Evolutionary conservation across 31 red algal species (phyloP).

Genomic region (Endocladia muricata): DNA sequence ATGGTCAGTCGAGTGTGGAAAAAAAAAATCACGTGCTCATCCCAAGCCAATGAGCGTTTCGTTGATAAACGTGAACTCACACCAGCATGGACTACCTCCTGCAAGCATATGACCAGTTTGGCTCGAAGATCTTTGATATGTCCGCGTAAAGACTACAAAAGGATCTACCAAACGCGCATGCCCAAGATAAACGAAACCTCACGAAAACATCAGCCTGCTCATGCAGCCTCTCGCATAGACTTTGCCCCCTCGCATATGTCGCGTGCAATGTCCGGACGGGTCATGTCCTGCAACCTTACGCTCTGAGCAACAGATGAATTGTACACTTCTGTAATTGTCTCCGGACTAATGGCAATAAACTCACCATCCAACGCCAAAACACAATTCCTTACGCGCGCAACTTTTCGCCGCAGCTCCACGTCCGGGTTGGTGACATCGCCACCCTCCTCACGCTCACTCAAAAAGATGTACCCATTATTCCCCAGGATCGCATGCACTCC

Average conservation of each 20-base stretch:
- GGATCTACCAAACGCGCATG: no score
- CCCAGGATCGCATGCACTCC: conserved; percentile 84
- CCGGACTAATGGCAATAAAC: conserved; percentile 81
- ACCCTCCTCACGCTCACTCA: conserved; percentile 22
- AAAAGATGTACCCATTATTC: conserved; percentile 94
- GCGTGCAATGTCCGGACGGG: conserved; percentile 33
- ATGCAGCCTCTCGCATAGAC: conserved; percentile 29
- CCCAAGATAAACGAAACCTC: no score
- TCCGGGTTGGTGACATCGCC: conserved; percentile 1
- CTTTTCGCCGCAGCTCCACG: conserved; percentile 26
- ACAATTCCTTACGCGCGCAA: conserved; percentile 72
- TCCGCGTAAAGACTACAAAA: no score
- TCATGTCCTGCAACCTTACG: conserved; percentile 62
- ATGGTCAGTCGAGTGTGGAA: no score
- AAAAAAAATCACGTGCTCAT: neutral
- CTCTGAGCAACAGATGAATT: conserved; percentile 14
- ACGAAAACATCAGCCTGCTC: neutral
- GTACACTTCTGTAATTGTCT: conserved; percentile 79
- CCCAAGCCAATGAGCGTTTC: neutral
- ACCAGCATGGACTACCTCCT: neutral
- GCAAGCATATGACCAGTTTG: neutral
- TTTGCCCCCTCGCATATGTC: conserved; percentile 43
- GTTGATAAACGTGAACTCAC: neutral
- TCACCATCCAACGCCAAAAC: conserved; percentile 68
- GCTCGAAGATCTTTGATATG: neutral